Evolutionary conservation across 2,329 filamentous ascomycete species (phyloP).

Genomic region (Macrophomina pseudophaseolina): DNA sequence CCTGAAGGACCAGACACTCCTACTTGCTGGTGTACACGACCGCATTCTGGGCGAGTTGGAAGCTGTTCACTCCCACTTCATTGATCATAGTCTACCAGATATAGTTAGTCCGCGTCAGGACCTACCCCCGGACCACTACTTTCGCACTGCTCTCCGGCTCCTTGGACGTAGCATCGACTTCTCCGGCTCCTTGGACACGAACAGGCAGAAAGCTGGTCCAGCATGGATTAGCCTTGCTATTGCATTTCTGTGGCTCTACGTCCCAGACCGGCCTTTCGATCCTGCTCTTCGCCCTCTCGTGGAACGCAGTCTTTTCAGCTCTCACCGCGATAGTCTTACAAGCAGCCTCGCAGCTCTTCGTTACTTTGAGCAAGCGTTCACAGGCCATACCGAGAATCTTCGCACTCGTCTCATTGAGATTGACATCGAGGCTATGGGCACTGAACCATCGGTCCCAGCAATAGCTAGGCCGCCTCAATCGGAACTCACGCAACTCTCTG

Average conservation of each 20-base stretch:
- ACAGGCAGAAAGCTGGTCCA: constrained; percentile 40
- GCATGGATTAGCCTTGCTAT: constrained; percentile 80
- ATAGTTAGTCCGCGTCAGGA: not conserved
- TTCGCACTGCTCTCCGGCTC: constrained; percentile 31
- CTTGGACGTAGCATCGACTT: constrained; percentile 13
- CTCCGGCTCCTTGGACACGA: not conserved
- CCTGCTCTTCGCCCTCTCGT: constrained; percentile 69
- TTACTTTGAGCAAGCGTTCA: constrained; percentile 69
- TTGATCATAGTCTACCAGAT: not conserved
- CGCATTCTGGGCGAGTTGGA: constrained; percentile 33
- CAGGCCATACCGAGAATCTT: constrained; percentile 70
- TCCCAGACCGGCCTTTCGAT: constrained; percentile 86
- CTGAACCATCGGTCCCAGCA: constrained; percentile 67
- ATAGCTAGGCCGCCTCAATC: constrained; percentile 75
- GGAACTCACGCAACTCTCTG: constrained; percentile 74
- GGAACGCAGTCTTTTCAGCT: constrained; percentile 64
- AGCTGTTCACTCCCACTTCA: constrained; percentile 30
- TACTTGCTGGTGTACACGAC: constrained; percentile 38
- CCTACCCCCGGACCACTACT: constrained; percentile 35
- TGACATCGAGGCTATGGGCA: constrained; percentile 68
- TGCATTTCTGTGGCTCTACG: constrained; percentile 76
- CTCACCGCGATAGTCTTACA: constrained; percentile 62
- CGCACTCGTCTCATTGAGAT: constrained; percentile 67
- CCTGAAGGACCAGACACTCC: constrained; percentile 37
- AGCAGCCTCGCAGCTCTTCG: constrained; percentile 65